These are phyloP conservation scores for Starmerella bombicola DNA, from an alignment of 805 yeast genomes.

Conservation along the genomic window DNA sequence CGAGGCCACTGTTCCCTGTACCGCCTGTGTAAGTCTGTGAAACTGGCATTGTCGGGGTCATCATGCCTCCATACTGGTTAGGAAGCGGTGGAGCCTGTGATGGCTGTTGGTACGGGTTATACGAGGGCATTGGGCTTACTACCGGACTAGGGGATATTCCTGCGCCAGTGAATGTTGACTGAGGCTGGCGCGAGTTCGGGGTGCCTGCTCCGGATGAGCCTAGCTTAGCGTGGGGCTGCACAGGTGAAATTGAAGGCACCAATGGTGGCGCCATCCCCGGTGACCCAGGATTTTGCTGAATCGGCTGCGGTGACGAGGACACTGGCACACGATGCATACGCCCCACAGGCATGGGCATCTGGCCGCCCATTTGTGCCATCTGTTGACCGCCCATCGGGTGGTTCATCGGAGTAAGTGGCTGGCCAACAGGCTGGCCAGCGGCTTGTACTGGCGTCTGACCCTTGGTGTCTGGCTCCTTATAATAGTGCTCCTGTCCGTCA, in stretches of 20 bases:
- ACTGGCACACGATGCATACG: neutral
- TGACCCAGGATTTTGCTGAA: neutral
- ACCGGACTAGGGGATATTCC: slow-evolving; percentile 3
- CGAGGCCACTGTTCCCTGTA: neutral
- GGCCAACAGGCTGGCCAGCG: neutral
- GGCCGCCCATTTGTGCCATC: neutral
- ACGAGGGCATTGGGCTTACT: slow-evolving; percentile 9
- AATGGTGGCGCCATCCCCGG: slow-evolving; percentile 3
- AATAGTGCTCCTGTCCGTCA: slow-evolving; percentile 13
- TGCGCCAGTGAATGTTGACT: neutral
- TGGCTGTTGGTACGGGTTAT: slow-evolving; percentile 2
- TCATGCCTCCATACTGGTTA: no score
- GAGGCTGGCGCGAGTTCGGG: slow-evolving; percentile 1
- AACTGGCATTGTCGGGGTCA: neutral
- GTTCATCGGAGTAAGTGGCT: neutral
- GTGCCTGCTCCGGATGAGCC: neutral
- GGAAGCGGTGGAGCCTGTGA: neutral
- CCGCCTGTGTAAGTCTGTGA: neutral
- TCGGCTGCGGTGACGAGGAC: slow-evolving; percentile 1
- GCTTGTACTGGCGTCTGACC: neutral
- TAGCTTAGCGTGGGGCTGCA: neutral
- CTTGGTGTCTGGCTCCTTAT: slow-evolving; percentile 9
- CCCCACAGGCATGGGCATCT: neutral
- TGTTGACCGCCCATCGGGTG: neutral
- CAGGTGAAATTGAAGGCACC: slow-evolving; percentile 1